These are phyloP conservation scores for Marasmius tenuissimus DNA, from an alignment of 1,284 basidiomycete genomes.

Conservation along the genomic window DNA sequence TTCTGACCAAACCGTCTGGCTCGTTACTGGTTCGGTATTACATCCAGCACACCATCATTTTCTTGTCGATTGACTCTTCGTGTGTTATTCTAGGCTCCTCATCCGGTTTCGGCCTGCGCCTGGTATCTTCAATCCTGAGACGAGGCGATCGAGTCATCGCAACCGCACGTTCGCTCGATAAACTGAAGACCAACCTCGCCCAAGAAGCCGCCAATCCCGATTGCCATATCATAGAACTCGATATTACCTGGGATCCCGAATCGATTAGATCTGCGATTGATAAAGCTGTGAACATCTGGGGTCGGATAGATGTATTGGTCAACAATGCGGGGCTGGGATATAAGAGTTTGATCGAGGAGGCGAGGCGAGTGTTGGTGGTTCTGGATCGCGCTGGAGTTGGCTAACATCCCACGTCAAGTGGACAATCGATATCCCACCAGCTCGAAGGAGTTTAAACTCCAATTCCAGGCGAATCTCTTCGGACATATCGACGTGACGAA, in stretches of 20 bases:
- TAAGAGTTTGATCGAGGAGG: slow-evolving; percentile 42
- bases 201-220: slow-evolving; percentile 16
- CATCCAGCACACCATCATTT: neutral
- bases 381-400: too few species aligned
- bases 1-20: neutral
- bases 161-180: neutral
- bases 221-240: slow-evolving; percentile 39
- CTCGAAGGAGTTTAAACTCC: slow-evolving; percentile 31
- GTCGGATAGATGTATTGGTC: slow-evolving; percentile 50
- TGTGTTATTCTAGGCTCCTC: neutral
- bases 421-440: too few species aligned
- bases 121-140: neutral
- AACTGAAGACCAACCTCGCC: neutral
- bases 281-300: slow-evolving; percentile 42
- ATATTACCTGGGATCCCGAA: slow-evolving; percentile 40
- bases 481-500: slow-evolving; percentile 48
- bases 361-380: too few species aligned
- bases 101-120: neutral
- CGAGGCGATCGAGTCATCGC: neutral
- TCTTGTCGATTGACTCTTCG: neutral
- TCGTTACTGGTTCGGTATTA: neutral
- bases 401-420: too few species aligned
- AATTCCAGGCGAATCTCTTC: slow-evolving; percentile 51
- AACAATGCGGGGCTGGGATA: slow-evolving; percentile 51
- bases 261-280: slow-evolving; percentile 36